Conservation (phyloP, 1,284 basidiomycete species). For the Sanghuangporus baumii region DNA sequence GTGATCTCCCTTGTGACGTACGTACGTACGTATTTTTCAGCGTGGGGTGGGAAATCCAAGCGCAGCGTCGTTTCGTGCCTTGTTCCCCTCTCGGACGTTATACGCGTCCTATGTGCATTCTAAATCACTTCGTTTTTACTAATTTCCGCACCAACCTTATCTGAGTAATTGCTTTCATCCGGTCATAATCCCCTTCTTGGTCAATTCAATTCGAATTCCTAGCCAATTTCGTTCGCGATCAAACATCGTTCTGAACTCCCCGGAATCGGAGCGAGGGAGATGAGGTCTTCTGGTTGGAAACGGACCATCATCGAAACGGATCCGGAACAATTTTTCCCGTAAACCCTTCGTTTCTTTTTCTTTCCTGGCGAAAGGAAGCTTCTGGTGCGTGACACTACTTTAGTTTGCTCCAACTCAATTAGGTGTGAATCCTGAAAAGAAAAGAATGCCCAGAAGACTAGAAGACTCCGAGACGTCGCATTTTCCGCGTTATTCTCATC, state of each 20-base stretch:
- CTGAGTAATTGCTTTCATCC: background rate
- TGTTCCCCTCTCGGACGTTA: no score
- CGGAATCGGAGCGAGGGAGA: background rate
- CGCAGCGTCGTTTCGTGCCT: no score
- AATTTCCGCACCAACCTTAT: background rate
- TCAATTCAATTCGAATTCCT: background rate
- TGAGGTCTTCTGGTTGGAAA: no score
- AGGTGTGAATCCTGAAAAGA: background rate
- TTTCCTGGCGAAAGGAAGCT: background rate
- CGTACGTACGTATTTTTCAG: no score
- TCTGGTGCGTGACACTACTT: background rate
- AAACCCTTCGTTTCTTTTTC: background rate
- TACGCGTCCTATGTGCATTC: no score
- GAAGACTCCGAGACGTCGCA: background rate
- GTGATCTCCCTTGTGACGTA: no score
- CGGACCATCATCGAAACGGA: no score
- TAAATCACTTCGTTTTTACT: no score
- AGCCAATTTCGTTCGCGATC: background rate
- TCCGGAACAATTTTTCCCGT: background rate
- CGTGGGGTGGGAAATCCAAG: no score
- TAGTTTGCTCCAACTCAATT: background rate
- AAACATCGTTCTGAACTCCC: background rate
- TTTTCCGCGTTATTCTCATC: background rate
- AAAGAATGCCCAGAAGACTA: no score
- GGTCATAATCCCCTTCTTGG: background rate